These are phyloP conservation scores for Fusarium buharicum DNA, from an alignment of 2,329 filamentous ascomycete genomes.

Conservation along the genomic window DNA sequence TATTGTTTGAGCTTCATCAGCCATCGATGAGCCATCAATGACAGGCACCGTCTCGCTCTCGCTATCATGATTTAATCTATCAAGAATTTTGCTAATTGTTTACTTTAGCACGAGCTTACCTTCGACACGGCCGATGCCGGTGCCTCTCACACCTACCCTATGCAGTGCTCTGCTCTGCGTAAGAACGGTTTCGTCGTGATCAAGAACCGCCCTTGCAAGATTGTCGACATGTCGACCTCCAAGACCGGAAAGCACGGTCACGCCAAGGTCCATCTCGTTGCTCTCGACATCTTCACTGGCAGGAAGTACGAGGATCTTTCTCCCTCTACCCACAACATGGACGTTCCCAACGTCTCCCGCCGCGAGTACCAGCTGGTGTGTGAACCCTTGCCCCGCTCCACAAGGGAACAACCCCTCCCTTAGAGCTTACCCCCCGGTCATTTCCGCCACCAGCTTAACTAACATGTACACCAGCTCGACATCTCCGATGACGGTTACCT, in stretches of 20 bases:
- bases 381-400: constrained; percentile 49
- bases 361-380: constrained; percentile 94
- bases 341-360: constrained; percentile 93
- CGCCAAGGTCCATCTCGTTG: constrained; percentile 99
- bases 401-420: constrained; percentile 35
- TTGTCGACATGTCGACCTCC: constrained; percentile 99
- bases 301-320: constrained; percentile 99
- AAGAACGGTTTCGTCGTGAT: constrained; percentile 99
- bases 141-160: constrained; percentile 92
- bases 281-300: constrained; percentile 98
- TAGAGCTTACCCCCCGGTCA: constrained; percentile 20
- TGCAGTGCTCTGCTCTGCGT: constrained; percentile 99
- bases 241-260: constrained; percentile 99
- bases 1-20: constrained; percentile 25
- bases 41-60: constrained; percentile 1
- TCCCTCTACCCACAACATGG: constrained; percentile 98
- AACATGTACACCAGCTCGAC: constrained; percentile 72
- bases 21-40: constrained; percentile 15
- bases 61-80: background rate
- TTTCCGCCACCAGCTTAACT: constrained; percentile 20
- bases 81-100: constrained; percentile 39
- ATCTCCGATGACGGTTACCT: constrained; percentile 95
- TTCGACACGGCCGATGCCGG: constrained; percentile 97
- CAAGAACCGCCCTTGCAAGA: constrained; percentile 99
- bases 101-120: constrained; percentile 69